Base-by-base conservation (phyloP, 805 yeast species). In the Phaffomyces opuntiae region DNA sequence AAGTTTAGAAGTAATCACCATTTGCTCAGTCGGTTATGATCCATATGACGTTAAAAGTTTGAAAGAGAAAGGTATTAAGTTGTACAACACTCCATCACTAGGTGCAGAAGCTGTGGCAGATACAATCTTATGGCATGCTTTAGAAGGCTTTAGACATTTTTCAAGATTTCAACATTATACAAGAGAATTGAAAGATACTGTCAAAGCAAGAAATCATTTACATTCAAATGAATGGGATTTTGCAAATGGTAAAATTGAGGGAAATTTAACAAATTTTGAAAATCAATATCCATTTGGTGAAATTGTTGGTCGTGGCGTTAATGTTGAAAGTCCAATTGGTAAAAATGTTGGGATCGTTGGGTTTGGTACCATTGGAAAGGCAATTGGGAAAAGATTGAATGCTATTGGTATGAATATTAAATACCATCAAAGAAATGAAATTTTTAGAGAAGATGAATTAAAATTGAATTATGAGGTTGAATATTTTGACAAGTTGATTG, bases 51-150 rank as follows among this genome's bases (percentile, higher is more conserved):
- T 70, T 0, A 62, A 55, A 0, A 64, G 62, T 1, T 60, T 81
- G 64, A 56, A 62, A 7, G 53, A 60, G 11, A 60, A 63, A 38
- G 68, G 66, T 2, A 72, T 80, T 24, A 53, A 61, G 33, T 59
- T 81, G 49, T 75, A 75, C 51, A 75, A 78, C 53, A 64, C 68
- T 41, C 65, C 77, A 59, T 48, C 64, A 3, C 43, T 59, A 14
- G 80, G 79, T 0, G 76, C 82, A 4, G 78, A 73, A 39, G 81
- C 82, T 19, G 87, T 81, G 14, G 85, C 84, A 3, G 87, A 81
- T 51, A 68, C 78, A 50, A 84, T 74, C 2, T 59, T 81, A 52
- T 80, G 73, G 71, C 75, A 75, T 50, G 66, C 80, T 1, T 57
- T 81, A 48, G 73, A 74, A 40, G 68, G 77, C 4, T 81, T 78